Base-by-base conservation (phyloP, 2,329 filamentous ascomycete species). In the Fusarium foetens region DNA sequence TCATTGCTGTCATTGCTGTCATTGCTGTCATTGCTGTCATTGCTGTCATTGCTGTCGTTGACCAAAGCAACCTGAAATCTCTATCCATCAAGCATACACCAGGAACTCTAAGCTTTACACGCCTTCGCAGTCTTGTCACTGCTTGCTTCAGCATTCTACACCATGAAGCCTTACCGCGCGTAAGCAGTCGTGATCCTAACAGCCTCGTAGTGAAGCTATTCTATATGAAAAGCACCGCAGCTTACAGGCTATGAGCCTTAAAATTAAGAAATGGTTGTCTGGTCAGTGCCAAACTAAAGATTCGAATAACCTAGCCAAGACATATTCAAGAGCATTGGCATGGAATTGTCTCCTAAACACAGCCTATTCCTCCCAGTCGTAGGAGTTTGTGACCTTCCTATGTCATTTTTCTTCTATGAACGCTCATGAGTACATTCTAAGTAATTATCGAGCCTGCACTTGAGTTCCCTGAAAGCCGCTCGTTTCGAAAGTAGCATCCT, bases 291-390 rank as follows among this genome's bases (percentile, higher is more conserved):
- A n/a, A n/a, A n/a, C n/a, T n/a, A n/a, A n/a, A n/a, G n/a, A n/a
- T n/a, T n/a, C n/a, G n/a, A n/a, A n/a, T 17, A 9, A 19, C 5
- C 1, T 23, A 2, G 2, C 29, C 16, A 9, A 23, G 29, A 49
- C 1, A n/a, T 23, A 8, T 4, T 3, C 8, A 13, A 33, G 11
- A 23, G n/a, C 29, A 11, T 19, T 23, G 25, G 46, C 3, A 33
- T 1, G 16, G 5, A 33, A 29, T 23, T 33, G 8, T n/a, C 29
- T 23, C 6, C n/a, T n/a, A 5, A 9, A 8, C n/a, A 5, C 6
- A 4, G 11, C 16, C 11, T 51, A 51, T 10, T 19, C 13, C 6
- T 3, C 4, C 11, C 0, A 13, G 0, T 33, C 8, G 19, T 33
- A 23, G 3, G 16, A 33, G 11, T 19, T 33, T 3, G 5, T 49